Evolutionary conservation across 1,139 yeast genomes (phyloP), one percentile per base, ranked within the genome.

Genomic region (Hanseniaspora uvarum): DNA sequence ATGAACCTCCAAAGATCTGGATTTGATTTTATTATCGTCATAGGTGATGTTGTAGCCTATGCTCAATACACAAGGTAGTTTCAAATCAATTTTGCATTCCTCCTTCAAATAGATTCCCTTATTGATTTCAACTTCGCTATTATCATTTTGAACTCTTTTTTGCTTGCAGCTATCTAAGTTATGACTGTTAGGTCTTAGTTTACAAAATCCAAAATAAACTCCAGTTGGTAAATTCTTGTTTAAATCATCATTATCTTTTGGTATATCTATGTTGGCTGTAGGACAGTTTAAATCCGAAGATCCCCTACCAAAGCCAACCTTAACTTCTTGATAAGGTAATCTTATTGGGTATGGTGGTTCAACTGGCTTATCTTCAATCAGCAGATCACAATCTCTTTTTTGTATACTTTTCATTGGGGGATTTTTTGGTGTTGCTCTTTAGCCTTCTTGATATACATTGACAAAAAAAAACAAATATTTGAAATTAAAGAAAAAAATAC

Each of bases 11-110:
- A 86, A 92, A 0, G 95, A 82, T 67, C 83, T 83, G 58, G 77
- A 76, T 58, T 79, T 76, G 53, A 57, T 58, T 5, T 61, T 58
- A 68, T 92, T 89, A 8, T 44, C 41, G 33, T 82, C 77, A 68
- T 82, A 94, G 67, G 83, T 92, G 18, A 98, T 98, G 65, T 92
- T 94, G 86, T 88, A 87, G 1, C 99, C 99, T 28, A 94, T 77
- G 19, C 95, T 86, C 86, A 89, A 83, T 21, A 89, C 97, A 83
- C 88, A 87, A 0, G 96, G 96, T 30, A 80, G 72, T 0, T 74
- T 75, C 14, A 68, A 68, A 16, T 68, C 69, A 19, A 72, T 61
- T 48, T 77, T 78, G 11, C 19, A 31, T 12, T 73, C 75, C 0
- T 60, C 64, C 1, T 61, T 56, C 41, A 87, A 67, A 19, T 68